These are phyloP conservation scores for Aspergillus latus DNA, from an alignment of 2,329 filamentous ascomycete species.

Conservation along the genomic window DNA sequence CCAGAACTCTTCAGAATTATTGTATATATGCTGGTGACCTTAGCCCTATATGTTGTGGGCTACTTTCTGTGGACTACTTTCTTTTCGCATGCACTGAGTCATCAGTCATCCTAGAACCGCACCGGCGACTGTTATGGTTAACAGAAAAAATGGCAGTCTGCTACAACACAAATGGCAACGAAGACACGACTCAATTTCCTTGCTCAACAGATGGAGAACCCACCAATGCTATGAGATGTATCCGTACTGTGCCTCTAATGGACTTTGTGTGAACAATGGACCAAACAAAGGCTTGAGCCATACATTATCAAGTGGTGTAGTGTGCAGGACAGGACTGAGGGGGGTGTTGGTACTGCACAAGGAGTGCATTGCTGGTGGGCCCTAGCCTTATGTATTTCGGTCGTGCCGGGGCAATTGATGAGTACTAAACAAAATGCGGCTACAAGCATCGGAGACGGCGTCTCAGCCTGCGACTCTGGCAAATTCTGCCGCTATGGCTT, in stretches of 20 bases:
- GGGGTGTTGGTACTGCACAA: background rate
- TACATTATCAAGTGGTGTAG: background rate
- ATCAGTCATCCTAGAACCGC: background rate
- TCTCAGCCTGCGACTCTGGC: background rate
- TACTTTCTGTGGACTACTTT: background rate
- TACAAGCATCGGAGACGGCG: conserved; percentile 4
- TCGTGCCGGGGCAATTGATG: background rate
- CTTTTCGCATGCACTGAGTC: background rate
- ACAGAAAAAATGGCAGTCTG: background rate
- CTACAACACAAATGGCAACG: background rate
- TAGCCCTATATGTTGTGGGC: background rate
- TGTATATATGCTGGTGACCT: background rate
- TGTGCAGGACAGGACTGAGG: background rate
- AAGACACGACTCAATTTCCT: background rate
- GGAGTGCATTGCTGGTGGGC: background rate
- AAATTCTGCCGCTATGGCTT: conserved; percentile 7
- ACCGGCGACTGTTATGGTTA: background rate
- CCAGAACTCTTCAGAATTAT: background rate
- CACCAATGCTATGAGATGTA: background rate
- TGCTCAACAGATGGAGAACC: background rate
- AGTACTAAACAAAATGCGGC: background rate
- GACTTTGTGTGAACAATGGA: background rate
- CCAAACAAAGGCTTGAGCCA: background rate
- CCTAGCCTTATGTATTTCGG: background rate
- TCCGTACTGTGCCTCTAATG: background rate